phyloP scores from a whole-genome alignment of 306 rosid genomes.

The Carpinus viminea region DNA sequence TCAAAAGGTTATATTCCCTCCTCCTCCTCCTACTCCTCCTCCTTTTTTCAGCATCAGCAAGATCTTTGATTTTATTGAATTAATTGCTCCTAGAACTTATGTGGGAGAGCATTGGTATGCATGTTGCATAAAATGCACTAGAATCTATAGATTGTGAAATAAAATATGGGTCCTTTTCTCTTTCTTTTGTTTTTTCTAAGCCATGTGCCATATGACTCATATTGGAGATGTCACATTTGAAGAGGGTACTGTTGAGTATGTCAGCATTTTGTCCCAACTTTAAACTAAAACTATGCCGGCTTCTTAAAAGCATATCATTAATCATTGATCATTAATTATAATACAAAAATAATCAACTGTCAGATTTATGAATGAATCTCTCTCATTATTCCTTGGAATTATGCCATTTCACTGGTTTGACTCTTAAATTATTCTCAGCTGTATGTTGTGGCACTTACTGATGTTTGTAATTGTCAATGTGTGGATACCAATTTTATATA shows the following conservation, averaged over 20 bases:
- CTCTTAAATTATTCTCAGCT: slow-evolving; percentile 7
- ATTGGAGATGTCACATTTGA: not conserved
- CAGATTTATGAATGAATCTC: slow-evolving; percentile 14
- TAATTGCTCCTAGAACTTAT: too few species aligned
- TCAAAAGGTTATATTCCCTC: too few species aligned
- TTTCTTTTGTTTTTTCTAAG: too few species aligned
- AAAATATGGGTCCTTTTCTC: too few species aligned
- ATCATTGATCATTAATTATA: not conserved
- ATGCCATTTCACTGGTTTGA: slow-evolving; percentile 36
- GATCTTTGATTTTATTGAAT: too few species aligned
- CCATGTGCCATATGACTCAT: not conserved
- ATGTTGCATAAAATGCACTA: too few species aligned
- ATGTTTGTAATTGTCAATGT: not conserved
- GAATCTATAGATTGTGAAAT: not conserved
- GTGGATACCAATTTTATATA: not conserved
- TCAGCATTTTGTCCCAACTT: slow-evolving; percentile 19
- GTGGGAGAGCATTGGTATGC: too few species aligned
- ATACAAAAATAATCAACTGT: not conserved
- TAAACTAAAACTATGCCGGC: slow-evolving; percentile 36
- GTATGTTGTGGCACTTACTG: not conserved
- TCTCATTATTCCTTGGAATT: slow-evolving; percentile 16
- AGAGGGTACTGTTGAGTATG: slow-evolving; percentile 10
- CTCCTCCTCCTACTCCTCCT: too few species aligned
- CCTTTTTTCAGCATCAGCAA: too few species aligned
- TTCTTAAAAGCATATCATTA: slow-evolving; percentile 5